Base-by-base conservation (phyloP, 345 rosid genomes). In the Trapa incisa region DNA sequence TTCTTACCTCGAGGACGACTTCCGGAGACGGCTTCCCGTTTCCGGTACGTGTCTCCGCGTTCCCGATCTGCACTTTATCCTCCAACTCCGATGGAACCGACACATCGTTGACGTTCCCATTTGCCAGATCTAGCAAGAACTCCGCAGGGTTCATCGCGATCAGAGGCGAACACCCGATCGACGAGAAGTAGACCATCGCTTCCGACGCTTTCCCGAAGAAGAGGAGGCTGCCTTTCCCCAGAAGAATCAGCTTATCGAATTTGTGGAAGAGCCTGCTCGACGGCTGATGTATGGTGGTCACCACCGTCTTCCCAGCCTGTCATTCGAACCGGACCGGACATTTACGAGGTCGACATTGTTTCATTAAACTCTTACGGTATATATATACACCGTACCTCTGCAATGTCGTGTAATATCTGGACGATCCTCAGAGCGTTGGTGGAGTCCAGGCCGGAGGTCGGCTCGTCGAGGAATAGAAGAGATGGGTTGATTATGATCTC, bases 121-220 rank as follows among this genome's bases (percentile, higher is more conserved):
- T 94, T 17, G 99, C 97, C 29, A 94, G 96, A 84, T 94, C 99
- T 15, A 94, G 84, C 74, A 94, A 77, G 82, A 91, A 94, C 80
- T 94, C 99, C 45, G 97, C 97, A 3, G 96, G 99, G 72, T 94
- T 94, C 97, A 94, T 94, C 70, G 96, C 72, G 29, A 94, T 89
- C 38, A 86, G 84, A 68, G 99, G 99, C 57, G 86, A 82, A 47
- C 97, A 94, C 16, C 99, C 99, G 16, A 94, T 89, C 2, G 97
- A 90, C 41, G 88, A 79, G 83, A 94, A 90, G 65, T 94, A 94
- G 37, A 58, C 76, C 76, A 85, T 72, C 71, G 86, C 92, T 75
- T 91, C 97, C 14, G 97, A 87, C 67, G 99, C 95, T 80, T 88
- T 86, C 58, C 98, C 98, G 22, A 93, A 93, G 67, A 90, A 93